phyloP scores from a whole-genome alignment of 345 rosid genomes.

The Punica granatum region DNA sequence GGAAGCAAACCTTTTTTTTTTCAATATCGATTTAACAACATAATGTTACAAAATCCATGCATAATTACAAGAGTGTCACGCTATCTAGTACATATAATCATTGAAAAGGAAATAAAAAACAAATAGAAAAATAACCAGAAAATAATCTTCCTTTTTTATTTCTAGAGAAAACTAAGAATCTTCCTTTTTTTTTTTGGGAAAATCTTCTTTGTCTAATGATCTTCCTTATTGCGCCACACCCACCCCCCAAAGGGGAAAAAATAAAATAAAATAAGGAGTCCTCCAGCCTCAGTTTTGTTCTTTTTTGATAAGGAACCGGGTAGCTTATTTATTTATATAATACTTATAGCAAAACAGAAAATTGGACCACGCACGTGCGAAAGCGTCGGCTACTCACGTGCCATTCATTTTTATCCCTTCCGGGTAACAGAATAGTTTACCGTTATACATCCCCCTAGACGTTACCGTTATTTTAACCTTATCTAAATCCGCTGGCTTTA shows the following conservation, averaged over 20 bases:
- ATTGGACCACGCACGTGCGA: neutral
- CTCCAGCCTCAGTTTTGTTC: too few species aligned
- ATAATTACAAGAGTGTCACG: too few species aligned
- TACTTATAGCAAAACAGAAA: neutral
- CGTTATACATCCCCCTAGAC: neutral
- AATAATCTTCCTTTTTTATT: neutral
- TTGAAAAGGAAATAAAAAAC: neutral
- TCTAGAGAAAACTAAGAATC: neutral
- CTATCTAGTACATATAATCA: too few species aligned
- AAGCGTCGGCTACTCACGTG: neutral
- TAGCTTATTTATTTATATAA: too few species aligned
- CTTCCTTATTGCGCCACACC: too few species aligned
- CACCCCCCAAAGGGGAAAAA: too few species aligned
- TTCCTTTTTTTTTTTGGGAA: neutral
- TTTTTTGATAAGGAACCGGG: too few species aligned
- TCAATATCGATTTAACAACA: too few species aligned
- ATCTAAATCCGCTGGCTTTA: neutral
- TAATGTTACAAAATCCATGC: too few species aligned
- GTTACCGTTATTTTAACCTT: slow-evolving; percentile 7
- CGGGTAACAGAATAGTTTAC: neutral
- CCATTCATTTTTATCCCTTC: neutral
- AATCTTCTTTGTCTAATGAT: too few species aligned
- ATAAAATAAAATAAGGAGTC: too few species aligned
- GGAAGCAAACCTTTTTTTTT: too few species aligned
- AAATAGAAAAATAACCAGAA: neutral